Conservation (phyloP, 306 rosid genomes). For the Lathyrus aphaca region DNA sequence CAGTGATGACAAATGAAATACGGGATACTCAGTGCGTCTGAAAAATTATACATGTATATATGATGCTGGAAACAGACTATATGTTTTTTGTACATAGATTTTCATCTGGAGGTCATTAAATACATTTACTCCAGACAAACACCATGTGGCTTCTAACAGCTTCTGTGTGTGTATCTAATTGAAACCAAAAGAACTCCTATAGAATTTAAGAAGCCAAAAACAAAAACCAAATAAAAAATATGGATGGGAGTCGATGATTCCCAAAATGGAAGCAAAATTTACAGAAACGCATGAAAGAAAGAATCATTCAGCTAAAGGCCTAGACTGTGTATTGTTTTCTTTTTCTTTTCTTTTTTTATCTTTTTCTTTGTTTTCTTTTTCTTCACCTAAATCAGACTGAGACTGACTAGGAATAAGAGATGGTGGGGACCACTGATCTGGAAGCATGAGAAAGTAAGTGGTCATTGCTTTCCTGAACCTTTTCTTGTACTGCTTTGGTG, state of each 20-base stretch:
- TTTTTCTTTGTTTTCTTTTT: conserved; percentile 35
- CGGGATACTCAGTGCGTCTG: conserved; percentile 34
- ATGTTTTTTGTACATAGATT: conserved; percentile 61
- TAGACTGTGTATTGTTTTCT: conserved; percentile 54
- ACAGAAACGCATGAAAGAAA: conserved; percentile 43
- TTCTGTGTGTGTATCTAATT: conserved; percentile 43
- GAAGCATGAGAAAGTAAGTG: conserved; percentile 94
- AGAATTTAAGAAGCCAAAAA: conserved; percentile 24
- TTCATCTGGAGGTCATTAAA: conserved; percentile 71
- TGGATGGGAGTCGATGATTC: conserved; percentile 41
- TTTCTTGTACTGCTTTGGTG: conserved; percentile 92
- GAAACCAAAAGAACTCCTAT: conserved; percentile 53
- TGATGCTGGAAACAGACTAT: conserved; percentile 49
- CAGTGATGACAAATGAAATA: conserved; percentile 24
- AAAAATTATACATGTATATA: conserved; percentile 46
- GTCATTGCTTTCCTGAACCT: conserved; percentile 98
- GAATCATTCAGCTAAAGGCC: conserved; percentile 56
- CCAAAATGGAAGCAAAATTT: conserved; percentile 48
- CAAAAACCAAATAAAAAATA: conserved; percentile 15
- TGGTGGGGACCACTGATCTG: conserved; percentile 92
- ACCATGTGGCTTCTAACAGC: conserved; percentile 55
- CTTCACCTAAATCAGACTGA: conserved; percentile 72
- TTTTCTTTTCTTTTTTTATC: conserved; percentile 57
- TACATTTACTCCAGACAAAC: conserved; percentile 57
- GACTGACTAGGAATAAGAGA: conserved; percentile 58